Evolutionary conservation across 495 filamentous ascomycete genomes (phyloP).

Genomic region (Sphaerosporella brunnea): DNA sequence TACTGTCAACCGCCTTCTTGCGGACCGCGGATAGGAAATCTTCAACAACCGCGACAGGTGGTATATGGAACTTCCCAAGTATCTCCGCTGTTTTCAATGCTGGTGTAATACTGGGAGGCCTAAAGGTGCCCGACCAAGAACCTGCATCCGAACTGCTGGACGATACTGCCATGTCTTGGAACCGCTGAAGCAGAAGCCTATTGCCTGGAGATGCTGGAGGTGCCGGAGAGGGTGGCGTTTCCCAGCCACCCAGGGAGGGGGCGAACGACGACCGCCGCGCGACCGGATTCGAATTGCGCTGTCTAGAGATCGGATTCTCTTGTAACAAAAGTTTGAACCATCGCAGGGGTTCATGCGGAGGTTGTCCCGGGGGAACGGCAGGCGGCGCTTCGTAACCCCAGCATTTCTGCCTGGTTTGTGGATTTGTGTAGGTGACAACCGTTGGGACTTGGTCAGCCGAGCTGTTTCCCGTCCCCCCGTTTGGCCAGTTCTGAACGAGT

Average conservation of each 20-base stretch:
- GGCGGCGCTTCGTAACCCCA: conserved; percentile 60
- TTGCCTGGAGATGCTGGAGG: too few species aligned
- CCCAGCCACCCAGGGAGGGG: neutral
- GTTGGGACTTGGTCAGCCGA: conserved; percentile 41
- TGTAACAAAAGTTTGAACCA: conserved; percentile 11
- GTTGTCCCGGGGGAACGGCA: conserved; percentile 26
- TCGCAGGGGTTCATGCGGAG: conserved; percentile 10
- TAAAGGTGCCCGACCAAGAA: neutral
- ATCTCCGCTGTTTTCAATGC: neutral
- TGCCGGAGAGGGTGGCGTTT: neutral
- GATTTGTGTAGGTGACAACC: conserved; percentile 38
- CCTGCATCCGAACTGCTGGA: neutral
- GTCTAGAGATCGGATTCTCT: neutral
- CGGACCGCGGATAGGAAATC: conserved; percentile 15
- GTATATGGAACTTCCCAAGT: neutral
- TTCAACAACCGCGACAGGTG: neutral
- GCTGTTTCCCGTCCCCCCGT: conserved; percentile 40
- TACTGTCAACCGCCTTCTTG: conserved; percentile 7
- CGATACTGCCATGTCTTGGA: neutral
- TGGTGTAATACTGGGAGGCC: neutral
- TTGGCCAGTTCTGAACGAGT: conserved; percentile 66
- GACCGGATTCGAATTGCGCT: neutral
- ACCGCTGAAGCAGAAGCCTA: neutral
- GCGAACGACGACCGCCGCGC: too few species aligned
- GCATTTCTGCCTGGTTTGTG: conserved; percentile 31